Conservation (phyloP, 164 flowering plant genomes). For the Annona squamosa region DNA sequence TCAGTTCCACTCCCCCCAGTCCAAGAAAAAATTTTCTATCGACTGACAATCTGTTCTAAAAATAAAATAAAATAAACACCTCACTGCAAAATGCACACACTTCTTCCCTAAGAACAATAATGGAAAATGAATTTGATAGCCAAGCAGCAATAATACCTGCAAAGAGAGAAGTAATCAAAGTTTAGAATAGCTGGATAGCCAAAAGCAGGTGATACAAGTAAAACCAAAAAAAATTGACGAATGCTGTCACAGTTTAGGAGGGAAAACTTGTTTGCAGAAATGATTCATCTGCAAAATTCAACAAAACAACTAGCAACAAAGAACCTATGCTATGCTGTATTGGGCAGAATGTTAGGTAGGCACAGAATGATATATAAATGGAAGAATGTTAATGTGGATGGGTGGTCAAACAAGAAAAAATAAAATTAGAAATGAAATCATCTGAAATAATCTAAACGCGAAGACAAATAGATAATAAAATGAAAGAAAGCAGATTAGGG, state of each 20-base stretch:
- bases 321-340: too few relatives aligned
- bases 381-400: too few relatives aligned
- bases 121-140: conserved; percentile 7
- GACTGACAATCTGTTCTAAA: not conserved
- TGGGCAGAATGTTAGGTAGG: too few relatives aligned
- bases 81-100: conserved; percentile 3
- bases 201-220: not conserved
- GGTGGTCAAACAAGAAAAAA: too few relatives aligned
- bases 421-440: too few relatives aligned
- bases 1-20: conserved; percentile 9
- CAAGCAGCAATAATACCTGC: conserved; percentile 17
- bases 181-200: not conserved
- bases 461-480: too few relatives aligned
- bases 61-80: not conserved
- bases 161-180: not conserved
- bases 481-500: too few relatives aligned
- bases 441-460: too few relatives aligned
- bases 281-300: not conserved
- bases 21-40: not conserved
- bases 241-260: not conserved
- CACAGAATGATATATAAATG: too few relatives aligned
- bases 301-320: too few relatives aligned
- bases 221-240: not conserved
- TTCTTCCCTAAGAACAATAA: conserved; percentile 5
- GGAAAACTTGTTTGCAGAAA: not conserved